Evolutionary conservation across 495 filamentous ascomycete genomes (phyloP).

Genomic region (Xylaria acuta): DNA sequence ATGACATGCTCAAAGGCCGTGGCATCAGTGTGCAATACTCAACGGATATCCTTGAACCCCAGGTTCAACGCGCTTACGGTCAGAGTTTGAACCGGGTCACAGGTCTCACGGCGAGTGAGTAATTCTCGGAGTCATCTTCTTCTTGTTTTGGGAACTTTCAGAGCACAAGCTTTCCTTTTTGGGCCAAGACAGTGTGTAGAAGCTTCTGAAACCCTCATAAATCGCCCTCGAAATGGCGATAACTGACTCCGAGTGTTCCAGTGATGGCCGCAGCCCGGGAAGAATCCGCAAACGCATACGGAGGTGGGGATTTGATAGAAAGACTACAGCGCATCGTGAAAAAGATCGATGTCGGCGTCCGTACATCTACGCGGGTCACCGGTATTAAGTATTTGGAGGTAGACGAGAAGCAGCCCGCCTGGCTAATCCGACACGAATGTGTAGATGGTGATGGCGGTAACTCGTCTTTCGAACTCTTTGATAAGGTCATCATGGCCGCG

Average conservation of each 20-base stretch:
- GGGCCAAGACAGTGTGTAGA: no score
- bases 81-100: conserved; percentile 28
- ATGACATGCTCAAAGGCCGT: conserved; percentile 16
- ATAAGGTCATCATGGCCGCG: conserved; percentile 35
- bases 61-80: conserved; percentile 54
- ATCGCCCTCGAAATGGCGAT: no score
- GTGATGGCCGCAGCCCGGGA: conserved; percentile 33
- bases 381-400: conserved; percentile 26
- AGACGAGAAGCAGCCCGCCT: conserved; percentile 24
- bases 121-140: no score
- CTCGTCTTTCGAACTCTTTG: conserved; percentile 30
- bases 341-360: conserved; percentile 21
- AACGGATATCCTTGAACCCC: conserved; percentile 53
- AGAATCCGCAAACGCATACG: conserved; percentile 32
- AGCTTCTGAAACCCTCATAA: no score
- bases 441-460: not conserved
- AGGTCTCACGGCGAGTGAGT: conserved; percentile 27
- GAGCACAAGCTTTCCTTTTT: no score
- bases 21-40: conserved; percentile 33
- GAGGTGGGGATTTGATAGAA: conserved; percentile 34
- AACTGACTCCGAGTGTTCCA: no score
- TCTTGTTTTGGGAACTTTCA: no score
- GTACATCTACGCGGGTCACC: conserved; percentile 28
- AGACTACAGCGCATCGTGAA: conserved; percentile 32
- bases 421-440: conserved; percentile 31